Evolutionary conservation across 2,329 filamentous ascomycete genomes (phyloP).

Genomic region (Aureobasidium sp.): DNA sequence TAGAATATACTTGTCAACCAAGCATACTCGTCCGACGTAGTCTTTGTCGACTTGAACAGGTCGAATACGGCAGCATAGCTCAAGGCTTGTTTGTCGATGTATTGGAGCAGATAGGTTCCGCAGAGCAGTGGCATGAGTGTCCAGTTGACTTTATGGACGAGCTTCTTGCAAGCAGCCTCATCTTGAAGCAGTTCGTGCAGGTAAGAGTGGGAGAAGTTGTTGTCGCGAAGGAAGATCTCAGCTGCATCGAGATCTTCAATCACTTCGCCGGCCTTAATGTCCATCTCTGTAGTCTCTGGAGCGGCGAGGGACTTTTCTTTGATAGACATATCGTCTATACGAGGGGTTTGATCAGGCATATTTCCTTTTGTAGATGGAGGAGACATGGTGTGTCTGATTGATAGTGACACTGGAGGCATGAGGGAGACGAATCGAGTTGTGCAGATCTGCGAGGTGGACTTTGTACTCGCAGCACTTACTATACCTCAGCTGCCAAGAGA

Average conservation of each 20-base stretch:
- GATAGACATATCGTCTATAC: neutral
- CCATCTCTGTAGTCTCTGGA: constrained; percentile 1
- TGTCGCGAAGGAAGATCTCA: constrained; percentile 43
- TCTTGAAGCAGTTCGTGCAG: constrained; percentile 42
- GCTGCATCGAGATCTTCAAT: constrained; percentile 40
- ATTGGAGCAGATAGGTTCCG: constrained; percentile 45
- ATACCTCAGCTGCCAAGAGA: constrained; percentile 2
- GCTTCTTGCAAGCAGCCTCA: constrained; percentile 26
- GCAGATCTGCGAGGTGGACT: neutral
- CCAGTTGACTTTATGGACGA: constrained; percentile 44
- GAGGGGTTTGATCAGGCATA: neutral
- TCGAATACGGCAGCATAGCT: constrained; percentile 52
- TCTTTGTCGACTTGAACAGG: constrained; percentile 44
- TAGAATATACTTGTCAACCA: constrained; percentile 54
- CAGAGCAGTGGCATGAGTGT: constrained; percentile 47
- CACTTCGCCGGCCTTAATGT: constrained; percentile 27
- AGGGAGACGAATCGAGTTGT: neutral
- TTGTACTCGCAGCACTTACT: neutral
- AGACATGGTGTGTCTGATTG: neutral
- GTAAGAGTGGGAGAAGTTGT: constrained; percentile 39
- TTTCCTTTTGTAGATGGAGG: neutral
- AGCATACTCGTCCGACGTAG: constrained; percentile 43
- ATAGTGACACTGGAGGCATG: neutral
- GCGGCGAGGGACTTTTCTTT: neutral
- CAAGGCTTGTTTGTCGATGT: constrained; percentile 43